A percentile compares a stretch with the other conserved stretches of the same genome.
These are phyloP conservation scores for Acanthamoeba culbertsoni DNA, from an alignment of 208 protist genomes.

Conservation along the genomic window DNA sequence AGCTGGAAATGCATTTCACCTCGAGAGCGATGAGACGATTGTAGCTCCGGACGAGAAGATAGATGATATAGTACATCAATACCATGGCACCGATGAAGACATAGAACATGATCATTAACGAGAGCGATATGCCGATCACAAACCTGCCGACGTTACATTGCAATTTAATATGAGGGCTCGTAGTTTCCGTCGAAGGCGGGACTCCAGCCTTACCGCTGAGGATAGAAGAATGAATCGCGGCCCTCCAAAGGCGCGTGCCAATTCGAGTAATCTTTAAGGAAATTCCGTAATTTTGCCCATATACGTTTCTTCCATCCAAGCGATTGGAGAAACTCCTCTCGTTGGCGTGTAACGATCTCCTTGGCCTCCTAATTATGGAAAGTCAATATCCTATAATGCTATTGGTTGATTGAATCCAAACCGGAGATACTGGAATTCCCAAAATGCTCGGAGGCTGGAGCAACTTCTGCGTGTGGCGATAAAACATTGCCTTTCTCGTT, in stretches of 20 bases:
- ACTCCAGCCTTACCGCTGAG: background rate
- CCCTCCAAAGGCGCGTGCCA: background rate
- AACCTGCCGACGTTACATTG: background rate
- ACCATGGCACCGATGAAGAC: conserved; percentile 9
- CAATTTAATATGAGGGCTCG: background rate
- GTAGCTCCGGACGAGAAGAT: conserved; percentile 98
- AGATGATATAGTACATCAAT: conserved; percentile 88
- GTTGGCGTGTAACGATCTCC: background rate
- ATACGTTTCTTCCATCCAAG: background rate
- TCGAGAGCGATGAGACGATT: conserved; percentile 99
- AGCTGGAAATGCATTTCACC: conserved; percentile 94
- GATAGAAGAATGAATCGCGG: background rate
- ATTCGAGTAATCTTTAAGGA: conserved; percentile 92
- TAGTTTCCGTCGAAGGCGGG: no score
- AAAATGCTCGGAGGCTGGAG: background rate
- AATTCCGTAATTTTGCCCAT: background rate
- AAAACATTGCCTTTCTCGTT: background rate
- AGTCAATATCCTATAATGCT: no score
- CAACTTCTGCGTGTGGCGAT: background rate
- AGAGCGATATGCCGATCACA: background rate
- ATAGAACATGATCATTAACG: conserved; percentile 7
- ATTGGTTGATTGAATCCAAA: no score
- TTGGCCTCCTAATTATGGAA: background rate
- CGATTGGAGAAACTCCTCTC: background rate
- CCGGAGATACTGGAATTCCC: background rate